Conservation (phyloP, 2,329 filamentous ascomycete genomes). For the Sarocladium kiliense region DNA sequence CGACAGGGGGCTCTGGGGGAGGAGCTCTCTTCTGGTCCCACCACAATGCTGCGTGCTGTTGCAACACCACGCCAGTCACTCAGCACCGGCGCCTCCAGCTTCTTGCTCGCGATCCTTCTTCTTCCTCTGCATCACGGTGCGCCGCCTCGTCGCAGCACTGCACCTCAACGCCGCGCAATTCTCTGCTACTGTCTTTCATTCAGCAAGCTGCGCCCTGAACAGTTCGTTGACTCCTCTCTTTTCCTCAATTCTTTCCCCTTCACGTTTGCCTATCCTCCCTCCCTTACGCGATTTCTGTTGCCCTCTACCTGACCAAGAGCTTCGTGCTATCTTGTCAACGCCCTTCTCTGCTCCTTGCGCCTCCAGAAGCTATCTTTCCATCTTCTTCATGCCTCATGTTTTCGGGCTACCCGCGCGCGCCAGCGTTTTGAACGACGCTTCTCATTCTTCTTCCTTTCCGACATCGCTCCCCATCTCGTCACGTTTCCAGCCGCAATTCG, state of each 20-base stretch:
- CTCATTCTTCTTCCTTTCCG: conserved; percentile 12
- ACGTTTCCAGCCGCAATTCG: not conserved
- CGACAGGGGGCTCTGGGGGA: not conserved
- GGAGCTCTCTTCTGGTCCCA: not conserved
- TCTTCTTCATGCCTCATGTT: conserved; percentile 9
- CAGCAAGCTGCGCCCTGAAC: conserved; percentile 15
- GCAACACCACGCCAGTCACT: not conserved
- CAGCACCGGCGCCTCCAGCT: not conserved
- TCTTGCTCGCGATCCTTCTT: not conserved
- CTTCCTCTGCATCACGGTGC: conserved; percentile 8
- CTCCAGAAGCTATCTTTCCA: conserved; percentile 15
- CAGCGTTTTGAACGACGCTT: conserved; percentile 15
- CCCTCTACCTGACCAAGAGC: conserved; percentile 8
- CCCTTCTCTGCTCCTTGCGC: conserved; percentile 22
- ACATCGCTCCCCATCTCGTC: conserved; percentile 4
- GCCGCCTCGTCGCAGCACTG: conserved; percentile 8
- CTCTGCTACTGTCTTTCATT: not conserved
- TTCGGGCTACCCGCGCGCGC: not conserved
- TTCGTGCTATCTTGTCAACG: conserved; percentile 15
- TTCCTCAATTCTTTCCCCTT: conserved; percentile 14
- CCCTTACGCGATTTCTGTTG: conserved; percentile 11
- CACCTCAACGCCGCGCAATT: conserved; percentile 7
- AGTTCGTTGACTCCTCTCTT: conserved; percentile 25
- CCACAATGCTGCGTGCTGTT: not conserved
- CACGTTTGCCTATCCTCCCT: conserved; percentile 12